phyloP scores from a whole-genome alignment of 1,284 basidiomycete genomes.

The Ganoderma sinense region DNA sequence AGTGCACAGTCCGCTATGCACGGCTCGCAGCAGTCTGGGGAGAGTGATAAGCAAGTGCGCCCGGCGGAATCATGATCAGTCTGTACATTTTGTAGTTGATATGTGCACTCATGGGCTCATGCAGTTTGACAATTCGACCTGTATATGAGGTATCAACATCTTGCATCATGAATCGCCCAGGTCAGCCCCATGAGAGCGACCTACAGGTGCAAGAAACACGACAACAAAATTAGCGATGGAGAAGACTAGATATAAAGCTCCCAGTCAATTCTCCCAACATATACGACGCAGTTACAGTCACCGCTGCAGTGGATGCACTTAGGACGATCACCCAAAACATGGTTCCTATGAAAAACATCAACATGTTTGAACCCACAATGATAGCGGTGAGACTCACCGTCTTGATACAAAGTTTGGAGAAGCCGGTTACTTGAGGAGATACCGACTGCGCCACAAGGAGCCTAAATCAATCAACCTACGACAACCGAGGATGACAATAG shows the following conservation, averaged over 20 bases:
- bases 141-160: background rate
- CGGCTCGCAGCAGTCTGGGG: background rate
- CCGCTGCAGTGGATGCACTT: background rate
- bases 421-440: background rate
- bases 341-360: background rate
- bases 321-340: background rate
- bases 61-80: background rate
- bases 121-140: background rate
- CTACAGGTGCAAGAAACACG: background rate
- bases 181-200: background rate
- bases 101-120: background rate
- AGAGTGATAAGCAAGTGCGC: background rate
- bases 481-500: background rate
- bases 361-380: too few species aligned
- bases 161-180: background rate
- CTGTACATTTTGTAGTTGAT: background rate
- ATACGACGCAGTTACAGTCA: too few species aligned
- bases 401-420: slow-evolving; percentile 2
- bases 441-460: background rate
- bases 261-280: too few species aligned
- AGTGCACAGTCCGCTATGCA: slow-evolving; percentile 1
- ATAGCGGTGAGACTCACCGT: background rate
- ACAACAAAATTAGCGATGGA: slow-evolving; percentile 6
- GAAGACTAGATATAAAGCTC: background rate
- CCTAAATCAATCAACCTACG: background rate